These are phyloP conservation scores for Aspergillus flavus DNA, from an alignment of 2,329 filamentous ascomycete species.

Conservation along the genomic window DNA sequence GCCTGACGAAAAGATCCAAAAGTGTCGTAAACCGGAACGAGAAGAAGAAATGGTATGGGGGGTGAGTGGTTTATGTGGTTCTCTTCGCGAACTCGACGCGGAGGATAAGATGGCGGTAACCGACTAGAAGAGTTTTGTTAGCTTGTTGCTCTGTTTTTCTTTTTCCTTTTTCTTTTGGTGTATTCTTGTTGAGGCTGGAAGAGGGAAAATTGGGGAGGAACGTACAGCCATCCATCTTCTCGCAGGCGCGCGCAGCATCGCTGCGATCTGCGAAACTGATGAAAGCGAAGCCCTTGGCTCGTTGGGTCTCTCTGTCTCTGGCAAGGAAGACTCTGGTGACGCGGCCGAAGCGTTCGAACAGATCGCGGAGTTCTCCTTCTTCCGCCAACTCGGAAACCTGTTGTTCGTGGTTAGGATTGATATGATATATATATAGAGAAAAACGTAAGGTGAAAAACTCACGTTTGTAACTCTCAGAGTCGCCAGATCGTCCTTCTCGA, in stretches of 20 bases:
- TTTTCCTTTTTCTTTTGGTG: background rate
- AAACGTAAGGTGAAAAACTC: slow-evolving; percentile 46
- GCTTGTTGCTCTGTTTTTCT: slow-evolving; percentile 7
- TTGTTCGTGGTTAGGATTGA: slow-evolving; percentile 12
- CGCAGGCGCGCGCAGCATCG: slow-evolving; percentile 89
- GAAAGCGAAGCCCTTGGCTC: slow-evolving; percentile 98
- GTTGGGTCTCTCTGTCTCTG: slow-evolving; percentile 93
- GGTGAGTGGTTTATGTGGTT: slow-evolving; percentile 34
- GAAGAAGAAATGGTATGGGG: slow-evolving; percentile 13
- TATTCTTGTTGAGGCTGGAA: background rate
- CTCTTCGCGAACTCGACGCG: slow-evolving; percentile 57
- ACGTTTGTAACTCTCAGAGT: slow-evolving; percentile 98
- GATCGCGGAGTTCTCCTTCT: slow-evolving; percentile 90
- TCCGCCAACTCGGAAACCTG: slow-evolving; percentile 97
- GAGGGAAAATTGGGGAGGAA: slow-evolving; percentile 21
- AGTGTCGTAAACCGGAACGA: slow-evolving; percentile 31
- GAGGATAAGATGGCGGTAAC: slow-evolving; percentile 56
- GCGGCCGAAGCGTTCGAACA: slow-evolving; percentile 96
- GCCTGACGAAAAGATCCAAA: slow-evolving; percentile 35
- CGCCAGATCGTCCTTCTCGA: slow-evolving; percentile 93
- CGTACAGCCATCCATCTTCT: slow-evolving; percentile 94
- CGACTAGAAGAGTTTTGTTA: slow-evolving; percentile 42
- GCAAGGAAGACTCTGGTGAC: slow-evolving; percentile 97
- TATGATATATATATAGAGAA: background rate
- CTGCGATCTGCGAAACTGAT: slow-evolving; percentile 91